Base-by-base conservation (phyloP, 2,329 filamentous ascomycete genomes). In the Coleophoma eucalyptorum region DNA sequence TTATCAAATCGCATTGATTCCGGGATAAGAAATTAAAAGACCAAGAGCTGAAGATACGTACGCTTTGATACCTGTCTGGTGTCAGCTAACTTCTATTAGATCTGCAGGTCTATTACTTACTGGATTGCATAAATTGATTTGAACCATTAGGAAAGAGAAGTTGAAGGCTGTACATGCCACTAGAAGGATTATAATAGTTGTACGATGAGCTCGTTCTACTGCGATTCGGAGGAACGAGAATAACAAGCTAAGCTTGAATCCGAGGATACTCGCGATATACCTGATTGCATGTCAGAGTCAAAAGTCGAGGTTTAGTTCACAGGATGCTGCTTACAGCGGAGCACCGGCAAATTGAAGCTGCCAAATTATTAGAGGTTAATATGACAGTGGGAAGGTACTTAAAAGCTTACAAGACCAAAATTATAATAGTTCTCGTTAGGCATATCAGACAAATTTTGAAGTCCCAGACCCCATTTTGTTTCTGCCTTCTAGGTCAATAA, bases 221-320 rank as follows among this genome's bases (percentile, higher is more conserved):
- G 75, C 69, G 13, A 78, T 73, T 1, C 75, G 71, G 1, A 76
- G 62, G 16, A 75, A 72, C 1, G 72, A 71, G 2, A 73, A 63
- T 4, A 78, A 58, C 2, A 77, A 59, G 32, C 73, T 67, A 18
- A 76, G 61, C 50, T 77, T 77, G 60, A 78, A 78, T 1, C 69
- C 70, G 3, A 75, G 65, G 20, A 77, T 73, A 34, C 67, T 68
- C 11, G 62, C 54, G 18, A 73, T 67, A 48, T 74, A 74, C 21
- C 70, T 73, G 21, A 3, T 5, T 11, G 21, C 8, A 26, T 13
- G 43, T 54, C 4, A 46, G 26, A 12, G 26, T 42, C 21, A 26
- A 26, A 11, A 4, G 35, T 38, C 5, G 35, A 38, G 10, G 35
- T 20, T 10, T 26, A 31, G 8, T 21, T 20, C 2, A 20, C 13